Conservation (phyloP, 352 stramenopile genomes). For the Phytophthora foliorum region DNA sequence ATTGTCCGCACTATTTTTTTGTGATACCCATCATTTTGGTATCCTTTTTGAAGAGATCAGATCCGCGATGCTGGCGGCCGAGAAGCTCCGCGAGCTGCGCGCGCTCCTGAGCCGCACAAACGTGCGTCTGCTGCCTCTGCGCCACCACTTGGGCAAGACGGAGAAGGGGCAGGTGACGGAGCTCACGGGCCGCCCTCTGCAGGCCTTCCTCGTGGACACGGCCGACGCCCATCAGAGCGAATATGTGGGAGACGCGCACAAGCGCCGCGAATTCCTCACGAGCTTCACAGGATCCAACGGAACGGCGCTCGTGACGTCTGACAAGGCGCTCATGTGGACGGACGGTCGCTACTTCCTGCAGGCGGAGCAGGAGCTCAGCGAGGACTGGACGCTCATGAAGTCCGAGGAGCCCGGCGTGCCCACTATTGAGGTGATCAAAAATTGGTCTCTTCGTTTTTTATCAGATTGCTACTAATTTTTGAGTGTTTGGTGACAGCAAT, state of each 20-base stretch:
- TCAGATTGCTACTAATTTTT: neutral
- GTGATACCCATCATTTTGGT: conserved; percentile 21
- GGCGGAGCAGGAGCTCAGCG: conserved; percentile 94
- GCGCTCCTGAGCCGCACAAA: conserved; percentile 70
- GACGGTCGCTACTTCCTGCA: conserved; percentile 99
- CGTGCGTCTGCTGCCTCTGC: conserved; percentile 71
- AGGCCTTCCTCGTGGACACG: conserved; percentile 95
- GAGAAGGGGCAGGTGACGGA: conserved; percentile 23
- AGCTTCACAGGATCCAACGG: conserved; percentile 98
- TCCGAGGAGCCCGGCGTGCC: conserved; percentile 92
- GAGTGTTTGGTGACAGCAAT: conserved; percentile 53
- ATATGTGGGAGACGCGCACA: conserved; percentile 97
- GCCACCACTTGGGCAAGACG: conserved; percentile 62
- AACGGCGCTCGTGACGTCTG: conserved; percentile 88
- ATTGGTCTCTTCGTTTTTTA: neutral
- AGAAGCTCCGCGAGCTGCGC: conserved; percentile 76
- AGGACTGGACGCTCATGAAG: conserved; percentile 97
- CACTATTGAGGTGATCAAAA: conserved; percentile 81
- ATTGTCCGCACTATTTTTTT: conserved; percentile 30
- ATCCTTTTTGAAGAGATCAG: conserved; percentile 14
- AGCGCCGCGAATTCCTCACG: conserved; percentile 95
- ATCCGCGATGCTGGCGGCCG: conserved; percentile 45
- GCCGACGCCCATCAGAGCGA: conserved; percentile 99
- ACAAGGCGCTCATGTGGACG: conserved; percentile 97
- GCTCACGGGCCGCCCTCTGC: conserved; percentile 61